Evolutionary conservation across 257 asterid genomes (phyloP).

Genomic region (Capsicum baccatum): DNA sequence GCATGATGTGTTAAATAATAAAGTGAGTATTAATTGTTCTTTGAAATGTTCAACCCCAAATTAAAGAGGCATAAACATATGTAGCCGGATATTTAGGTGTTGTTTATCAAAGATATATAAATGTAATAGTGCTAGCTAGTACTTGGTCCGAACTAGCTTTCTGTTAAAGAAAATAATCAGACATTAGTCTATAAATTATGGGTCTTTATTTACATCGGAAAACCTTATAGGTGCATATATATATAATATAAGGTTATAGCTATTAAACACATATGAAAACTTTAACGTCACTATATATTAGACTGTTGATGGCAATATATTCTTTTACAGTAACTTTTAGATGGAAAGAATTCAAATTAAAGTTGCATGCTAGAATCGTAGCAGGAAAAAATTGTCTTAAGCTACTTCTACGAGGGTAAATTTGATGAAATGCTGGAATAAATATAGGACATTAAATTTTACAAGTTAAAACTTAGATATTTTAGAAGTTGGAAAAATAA

Average conservation of each 20-base stretch:
- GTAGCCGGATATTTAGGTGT: background rate
- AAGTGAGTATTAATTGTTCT: constrained; percentile 9
- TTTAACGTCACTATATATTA: background rate
- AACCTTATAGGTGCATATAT: background rate
- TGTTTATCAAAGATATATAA: background rate
- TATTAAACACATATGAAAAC: background rate
- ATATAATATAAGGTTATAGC: background rate
- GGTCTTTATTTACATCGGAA: background rate
- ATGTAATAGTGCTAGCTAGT: background rate
- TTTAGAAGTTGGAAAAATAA: background rate
- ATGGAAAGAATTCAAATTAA: background rate
- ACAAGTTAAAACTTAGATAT: background rate
- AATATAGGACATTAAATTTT: background rate
- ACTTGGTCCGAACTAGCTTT: background rate
- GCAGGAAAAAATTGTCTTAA: too few species aligned
- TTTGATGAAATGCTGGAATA: background rate
- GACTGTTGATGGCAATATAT: background rate
- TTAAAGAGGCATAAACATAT: background rate
- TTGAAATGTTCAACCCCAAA: constrained; percentile 7
- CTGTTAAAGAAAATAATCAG: background rate
- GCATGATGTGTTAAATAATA: background rate
- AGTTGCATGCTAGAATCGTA: background rate
- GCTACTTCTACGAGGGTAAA: background rate
- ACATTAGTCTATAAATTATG: background rate
- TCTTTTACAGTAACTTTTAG: background rate